Evolutionary conservation across 352 stramenopile genomes (phyloP), one percentile per base, ranked within the genome.

Genomic region (Aphanomyces astaci): DNA sequence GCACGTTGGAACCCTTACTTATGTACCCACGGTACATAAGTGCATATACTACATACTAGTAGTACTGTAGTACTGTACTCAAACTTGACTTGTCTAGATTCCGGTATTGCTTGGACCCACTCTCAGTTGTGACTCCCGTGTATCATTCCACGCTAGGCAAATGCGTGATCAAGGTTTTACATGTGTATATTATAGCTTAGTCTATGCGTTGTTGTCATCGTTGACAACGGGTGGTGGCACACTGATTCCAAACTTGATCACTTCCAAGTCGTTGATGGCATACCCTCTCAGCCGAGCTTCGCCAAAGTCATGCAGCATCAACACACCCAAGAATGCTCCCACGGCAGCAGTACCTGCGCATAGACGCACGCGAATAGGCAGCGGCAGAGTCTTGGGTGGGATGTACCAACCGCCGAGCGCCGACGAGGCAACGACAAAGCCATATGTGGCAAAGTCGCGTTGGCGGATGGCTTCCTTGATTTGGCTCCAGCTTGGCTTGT

Each of bases 231-330:
- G 30, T 19, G 25, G 5, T 7, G 53, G 53, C 10, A 43, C 19
- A 1, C 22, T 10, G 7, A 56, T 4, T 19, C 43, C 43, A 53
- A 68, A 68, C 62, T 68, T 68, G 19, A 28, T n/a, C 15, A 68
- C 49, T 59, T 68, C 62, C 4, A 68, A 22, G 10, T 59, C 43
- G 27, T 68, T 68, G 11, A 28, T 19, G 2, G 62, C 62, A 24
- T 59, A 68, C 11, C 62, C 62, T 19, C 49, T 43, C 28, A 68
- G 32, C 30, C 62, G 62, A 17, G 62, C 39, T 33, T 68, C n/a
- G n/a, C 40, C 62, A 51, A 68, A 59, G 28, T 68, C 39, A 39
- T 52, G 49, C 3, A 68, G 15, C 28, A 68, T 52, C 9, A 52
- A 17, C 27, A 59, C 32, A 17, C 62, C 43, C 13, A 51, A 51